A percentile compares a stretch with the other conserved stretches of the same genome.
Conservation (phyloP, 495 filamentous ascomycete species). For the Apiosordaria backusii region DNA sequence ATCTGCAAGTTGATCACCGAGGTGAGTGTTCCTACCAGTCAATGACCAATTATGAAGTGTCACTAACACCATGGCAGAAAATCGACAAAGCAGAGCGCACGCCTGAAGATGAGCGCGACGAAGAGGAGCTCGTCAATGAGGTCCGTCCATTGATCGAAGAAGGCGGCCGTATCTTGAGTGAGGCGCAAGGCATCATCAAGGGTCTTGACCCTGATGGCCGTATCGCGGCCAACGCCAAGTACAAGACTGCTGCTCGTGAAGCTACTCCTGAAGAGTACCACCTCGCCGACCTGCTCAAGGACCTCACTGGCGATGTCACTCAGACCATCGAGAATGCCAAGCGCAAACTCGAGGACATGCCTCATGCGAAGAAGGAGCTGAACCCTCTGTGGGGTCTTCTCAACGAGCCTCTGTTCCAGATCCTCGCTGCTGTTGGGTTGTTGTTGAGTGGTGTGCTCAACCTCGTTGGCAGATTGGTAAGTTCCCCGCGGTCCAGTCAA, state of each 20-base stretch:
- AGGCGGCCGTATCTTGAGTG: constrained; percentile 72
- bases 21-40: constrained; percentile 29
- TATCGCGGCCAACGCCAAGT: constrained; percentile 82
- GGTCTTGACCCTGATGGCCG: constrained; percentile 86
- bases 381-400: constrained; percentile 84
- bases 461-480: constrained; percentile 67
- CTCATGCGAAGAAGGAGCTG: constrained; percentile 88
- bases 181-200: constrained; percentile 86
- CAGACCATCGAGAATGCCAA: constrained; percentile 84
- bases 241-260: constrained; percentile 73
- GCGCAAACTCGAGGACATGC: constrained; percentile 84
- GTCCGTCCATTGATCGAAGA: constrained; percentile 87
- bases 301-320: constrained; percentile 58
- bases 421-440: constrained; percentile 85
- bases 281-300: constrained; percentile 79
- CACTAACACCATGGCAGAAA: constrained; percentile 42
- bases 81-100: constrained; percentile 78
- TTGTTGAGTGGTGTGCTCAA: constrained; percentile 77
- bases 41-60: constrained; percentile 9
- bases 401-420: constrained; percentile 85
- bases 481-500: constrained; percentile 13
- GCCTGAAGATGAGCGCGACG: constrained; percentile 86
- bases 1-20: constrained; percentile 78
- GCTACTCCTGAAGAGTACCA: constrained; percentile 83
- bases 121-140: constrained; percentile 79